These are phyloP conservation scores for Fraxinus cuspidata DNA, from an alignment of 257 asterid genomes.

Conservation along the genomic window DNA sequence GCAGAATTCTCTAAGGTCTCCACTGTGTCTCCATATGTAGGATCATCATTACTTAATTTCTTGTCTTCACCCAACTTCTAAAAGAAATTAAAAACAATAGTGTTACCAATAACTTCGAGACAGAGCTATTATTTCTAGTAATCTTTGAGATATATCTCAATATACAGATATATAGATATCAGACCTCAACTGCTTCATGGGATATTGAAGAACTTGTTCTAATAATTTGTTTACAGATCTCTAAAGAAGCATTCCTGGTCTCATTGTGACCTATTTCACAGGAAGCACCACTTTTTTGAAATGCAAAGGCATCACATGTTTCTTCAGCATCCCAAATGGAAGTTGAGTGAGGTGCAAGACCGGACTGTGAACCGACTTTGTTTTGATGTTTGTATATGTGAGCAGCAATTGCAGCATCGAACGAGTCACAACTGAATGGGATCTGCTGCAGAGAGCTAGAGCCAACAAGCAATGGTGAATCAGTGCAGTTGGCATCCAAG, in stretches of 20 bases:
- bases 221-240: constrained; percentile 33
- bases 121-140: not conserved
- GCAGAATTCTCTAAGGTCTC: constrained; percentile 44
- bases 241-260: constrained; percentile 33
- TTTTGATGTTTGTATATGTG: constrained; percentile 78
- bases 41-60: constrained; percentile 36
- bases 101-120: constrained; percentile 20
- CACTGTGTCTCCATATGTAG: constrained; percentile 36
- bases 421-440: constrained; percentile 89
- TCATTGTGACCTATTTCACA: constrained; percentile 32
- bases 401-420: constrained; percentile 98
- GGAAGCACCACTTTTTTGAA: constrained; percentile 52
- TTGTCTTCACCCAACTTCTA: constrained; percentile 53
- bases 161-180: constrained; percentile 13
- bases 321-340: constrained; percentile 96
- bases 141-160: constrained; percentile 15
- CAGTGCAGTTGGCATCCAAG: constrained; percentile 42
- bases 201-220: constrained; percentile 41
- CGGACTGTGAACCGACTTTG: constrained; percentile 48
- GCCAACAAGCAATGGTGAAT: constrained; percentile 37
- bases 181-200: constrained; percentile 53
- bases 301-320: constrained; percentile 90
- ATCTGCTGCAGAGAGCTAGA: constrained; percentile 53
- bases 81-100: constrained; percentile 24
- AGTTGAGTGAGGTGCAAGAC: constrained; percentile 46